Evolutionary conservation across 345 rosid species (phyloP), one percentile per base, ranked within the genome.

Genomic region (Moricandia arvensis): DNA sequence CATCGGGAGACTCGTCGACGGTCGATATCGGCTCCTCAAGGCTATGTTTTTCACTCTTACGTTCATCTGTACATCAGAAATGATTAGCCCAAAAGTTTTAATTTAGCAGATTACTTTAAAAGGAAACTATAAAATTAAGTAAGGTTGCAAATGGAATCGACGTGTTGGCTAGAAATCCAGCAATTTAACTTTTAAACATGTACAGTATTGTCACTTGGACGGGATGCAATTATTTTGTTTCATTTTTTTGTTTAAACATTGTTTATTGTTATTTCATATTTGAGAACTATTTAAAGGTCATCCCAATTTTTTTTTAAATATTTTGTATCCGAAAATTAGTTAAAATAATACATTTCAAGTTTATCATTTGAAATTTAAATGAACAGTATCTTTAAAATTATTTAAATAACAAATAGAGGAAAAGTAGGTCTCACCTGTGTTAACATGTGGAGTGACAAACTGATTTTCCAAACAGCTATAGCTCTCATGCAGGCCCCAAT

Each of bases 401-500:
- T n/a, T 43, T 13, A 15, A 5, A 45, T 45, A n/a, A n/a, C 37
- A 13, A 45, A 13, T 16, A 45, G 13, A 45, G 24, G 24, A 21
- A 63, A 80, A 74, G 45, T 30, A 59, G 47, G 57, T 59, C 74
- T 63, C 67, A 89, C 93, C 93, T 76, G 12, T 61, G 64, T 12
- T 38, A 60, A 51, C 59, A 68, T 38, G 74, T 61, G 78, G 74
- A 68, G 78, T 67, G 63, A 68, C 73, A 72, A 72, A 45, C 18
- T 77, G 76, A 66, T 57, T 66, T 43, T 83, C 84, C 80, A 73
- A 69, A 81, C 83, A 87, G 75, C 84, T 84, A 77, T 82, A 84
- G 77, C 80, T 73, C 85, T 83, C 91, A 49, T 86, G 80, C 77
- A 81, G 80, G 55, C 73, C 86, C 90, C 94, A 85, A 41, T 81